Conservation (phyloP, 371 early-diverging fungal genomes). For the Coemansia sp. region DNA sequence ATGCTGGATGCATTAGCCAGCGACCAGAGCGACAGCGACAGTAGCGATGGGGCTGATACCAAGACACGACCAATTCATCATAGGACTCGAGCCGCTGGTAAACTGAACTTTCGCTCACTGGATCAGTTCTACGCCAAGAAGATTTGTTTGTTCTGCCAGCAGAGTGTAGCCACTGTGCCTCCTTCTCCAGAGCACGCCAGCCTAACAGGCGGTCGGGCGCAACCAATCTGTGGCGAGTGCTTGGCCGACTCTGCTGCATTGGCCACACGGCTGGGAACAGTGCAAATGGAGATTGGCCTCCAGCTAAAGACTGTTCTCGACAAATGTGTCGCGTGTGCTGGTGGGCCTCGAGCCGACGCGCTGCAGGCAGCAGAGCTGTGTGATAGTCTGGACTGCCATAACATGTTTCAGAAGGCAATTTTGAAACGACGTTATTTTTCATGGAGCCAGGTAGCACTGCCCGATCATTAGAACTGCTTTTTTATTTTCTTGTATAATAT, state of each 20-base stretch:
- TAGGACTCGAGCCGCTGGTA: not conserved
- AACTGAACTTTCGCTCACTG: conserved; percentile 15
- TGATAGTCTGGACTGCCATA: conserved; percentile 33
- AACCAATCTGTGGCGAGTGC: conserved; percentile 22
- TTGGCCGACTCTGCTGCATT: conserved; percentile 12
- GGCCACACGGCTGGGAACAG: conserved; percentile 9
- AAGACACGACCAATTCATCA: not conserved
- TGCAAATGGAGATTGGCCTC: conserved; percentile 2
- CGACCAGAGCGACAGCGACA: conserved; percentile 24
- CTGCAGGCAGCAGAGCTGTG: conserved; percentile 31
- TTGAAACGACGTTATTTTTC: conserved; percentile 15
- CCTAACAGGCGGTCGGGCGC: not conserved
- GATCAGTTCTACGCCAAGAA: conserved; percentile 31
- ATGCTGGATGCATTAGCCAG: conserved; percentile 18
- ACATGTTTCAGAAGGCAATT: conserved; percentile 21
- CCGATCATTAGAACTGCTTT: no score
- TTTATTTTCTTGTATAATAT: not conserved
- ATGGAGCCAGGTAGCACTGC: not conserved
- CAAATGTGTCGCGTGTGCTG: conserved; percentile 26
- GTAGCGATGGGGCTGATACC: conserved; percentile 4
- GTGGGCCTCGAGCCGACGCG: conserved; percentile 33
- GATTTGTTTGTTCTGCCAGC: conserved; percentile 27
- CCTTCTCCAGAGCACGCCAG: conserved; percentile 3
- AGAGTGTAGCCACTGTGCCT: conserved; percentile 4
- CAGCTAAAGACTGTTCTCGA: conserved; percentile 9